These are phyloP conservation scores for Carallia brachiata DNA, from an alignment of 345 rosid species.

Conservation along the genomic window DNA sequence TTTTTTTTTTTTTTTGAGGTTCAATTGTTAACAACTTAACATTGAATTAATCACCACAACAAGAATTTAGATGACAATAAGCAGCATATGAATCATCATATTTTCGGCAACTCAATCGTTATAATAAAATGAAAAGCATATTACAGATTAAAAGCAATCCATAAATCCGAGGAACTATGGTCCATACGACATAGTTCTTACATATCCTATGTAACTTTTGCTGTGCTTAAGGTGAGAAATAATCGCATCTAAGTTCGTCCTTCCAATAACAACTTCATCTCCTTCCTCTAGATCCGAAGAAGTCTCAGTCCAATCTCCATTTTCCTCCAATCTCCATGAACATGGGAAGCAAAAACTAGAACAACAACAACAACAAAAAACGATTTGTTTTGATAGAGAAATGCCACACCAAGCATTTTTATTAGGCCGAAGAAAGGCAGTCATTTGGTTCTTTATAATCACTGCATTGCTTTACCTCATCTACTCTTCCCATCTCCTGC, in stretches of 20 bases:
- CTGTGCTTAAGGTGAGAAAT: not conserved
- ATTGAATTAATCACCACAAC: too few relatives aligned
- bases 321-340: constrained; percentile 8
- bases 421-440: constrained; percentile 20
- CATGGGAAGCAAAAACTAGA: constrained; percentile 13
- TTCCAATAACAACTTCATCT: not conserved
- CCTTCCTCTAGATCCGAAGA: constrained; percentile 39
- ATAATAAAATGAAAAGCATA: too few relatives aligned
- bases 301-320: constrained; percentile 34
- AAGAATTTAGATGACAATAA: too few relatives aligned
- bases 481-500: constrained; percentile 48
- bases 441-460: constrained; percentile 51
- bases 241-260: constrained; percentile 6
- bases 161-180: too few relatives aligned
- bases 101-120: too few relatives aligned
- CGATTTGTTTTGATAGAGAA: too few relatives aligned
- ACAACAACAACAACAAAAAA: not conserved
- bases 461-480: constrained; percentile 43
- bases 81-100: too few relatives aligned
- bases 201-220: too few relatives aligned
- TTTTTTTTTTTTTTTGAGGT: too few relatives aligned
- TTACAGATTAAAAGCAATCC: too few relatives aligned
- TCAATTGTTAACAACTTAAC: too few relatives aligned
- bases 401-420: not conserved
- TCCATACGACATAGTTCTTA: too few relatives aligned